Conservation (phyloP, 1,139 yeast genomes). For the Yamadazyma epiphylla region DNA sequence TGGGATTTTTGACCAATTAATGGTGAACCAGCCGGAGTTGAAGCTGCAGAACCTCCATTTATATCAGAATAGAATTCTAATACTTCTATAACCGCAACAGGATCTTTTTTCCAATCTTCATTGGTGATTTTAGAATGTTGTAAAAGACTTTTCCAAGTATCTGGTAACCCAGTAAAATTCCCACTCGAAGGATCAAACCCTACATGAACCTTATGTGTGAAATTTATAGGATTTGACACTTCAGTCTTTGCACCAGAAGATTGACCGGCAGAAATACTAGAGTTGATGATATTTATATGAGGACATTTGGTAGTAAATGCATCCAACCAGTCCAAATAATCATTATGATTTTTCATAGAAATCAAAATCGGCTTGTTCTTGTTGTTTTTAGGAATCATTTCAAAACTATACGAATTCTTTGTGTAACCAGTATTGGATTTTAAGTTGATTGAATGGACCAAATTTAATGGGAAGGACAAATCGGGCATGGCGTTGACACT, state of each 20-base stretch:
- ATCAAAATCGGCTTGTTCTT: slow-evolving; percentile 65
- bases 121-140: slow-evolving; percentile 77
- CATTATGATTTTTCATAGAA: slow-evolving; percentile 74
- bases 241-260: slow-evolving; percentile 19
- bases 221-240: slow-evolving; percentile 76
- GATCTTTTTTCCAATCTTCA: slow-evolving; percentile 81
- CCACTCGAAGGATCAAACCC: slow-evolving; percentile 72
- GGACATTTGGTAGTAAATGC: slow-evolving; percentile 87
- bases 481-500: slow-evolving; percentile 21
- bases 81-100: slow-evolving; percentile 87
- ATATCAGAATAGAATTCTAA: slow-evolving; percentile 73
- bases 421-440: slow-evolving; percentile 44
- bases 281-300: slow-evolving; percentile 30
- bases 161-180: slow-evolving; percentile 73
- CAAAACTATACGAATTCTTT: slow-evolving; percentile 71
- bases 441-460: slow-evolving; percentile 35
- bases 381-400: slow-evolving; percentile 57
- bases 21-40: slow-evolving; percentile 29
- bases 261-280: slow-evolving; percentile 1
- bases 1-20: slow-evolving; percentile 5
- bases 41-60: slow-evolving; percentile 29
- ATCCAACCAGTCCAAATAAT: slow-evolving; percentile 88
- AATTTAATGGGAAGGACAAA: slow-evolving; percentile 37
- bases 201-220: slow-evolving; percentile 63
- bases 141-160: slow-evolving; percentile 70